Evolutionary conservation across 1,284 basidiomycete species (phyloP).

Genomic region (Ganoderma leucocontextum): DNA sequence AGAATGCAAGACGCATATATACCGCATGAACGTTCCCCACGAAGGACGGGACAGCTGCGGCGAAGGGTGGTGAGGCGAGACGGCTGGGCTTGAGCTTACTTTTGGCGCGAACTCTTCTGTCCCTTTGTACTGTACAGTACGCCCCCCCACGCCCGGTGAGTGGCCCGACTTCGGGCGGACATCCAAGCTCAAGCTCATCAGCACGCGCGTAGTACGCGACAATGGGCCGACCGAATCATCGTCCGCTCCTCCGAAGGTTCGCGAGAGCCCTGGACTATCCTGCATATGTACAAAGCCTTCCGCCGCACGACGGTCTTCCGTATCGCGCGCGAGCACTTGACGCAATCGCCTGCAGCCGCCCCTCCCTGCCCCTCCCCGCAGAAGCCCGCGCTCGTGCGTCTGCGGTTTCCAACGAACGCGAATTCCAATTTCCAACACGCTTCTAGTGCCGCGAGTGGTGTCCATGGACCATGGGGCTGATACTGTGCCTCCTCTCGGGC

Average conservation of each 20-base stretch:
- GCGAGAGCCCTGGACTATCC: neutral
- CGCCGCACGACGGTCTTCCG: neutral
- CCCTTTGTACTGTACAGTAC: neutral
- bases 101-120: neutral
- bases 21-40: neutral
- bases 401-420: neutral
- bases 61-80: neutral
- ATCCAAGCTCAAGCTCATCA: neutral
- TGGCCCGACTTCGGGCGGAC: neutral
- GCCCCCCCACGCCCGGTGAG: neutral
- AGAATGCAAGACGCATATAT: neutral
- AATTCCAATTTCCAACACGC: too few relatives aligned
- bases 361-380: neutral
- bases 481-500: neutral
- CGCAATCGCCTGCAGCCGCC: conserved; percentile 1
- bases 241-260: neutral
- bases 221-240: too few relatives aligned
- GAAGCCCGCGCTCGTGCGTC: neutral
- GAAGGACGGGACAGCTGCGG: neutral
- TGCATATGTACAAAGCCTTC: conserved; percentile 5
- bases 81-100: neutral
- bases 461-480: neutral
- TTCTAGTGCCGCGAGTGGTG: too few relatives aligned
- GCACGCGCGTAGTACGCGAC: too few relatives aligned
- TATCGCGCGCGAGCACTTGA: conserved; percentile 6